Evolutionary conservation across 164 flowering plant species (phyloP).

Genomic region (Taxillus chinensis): DNA sequence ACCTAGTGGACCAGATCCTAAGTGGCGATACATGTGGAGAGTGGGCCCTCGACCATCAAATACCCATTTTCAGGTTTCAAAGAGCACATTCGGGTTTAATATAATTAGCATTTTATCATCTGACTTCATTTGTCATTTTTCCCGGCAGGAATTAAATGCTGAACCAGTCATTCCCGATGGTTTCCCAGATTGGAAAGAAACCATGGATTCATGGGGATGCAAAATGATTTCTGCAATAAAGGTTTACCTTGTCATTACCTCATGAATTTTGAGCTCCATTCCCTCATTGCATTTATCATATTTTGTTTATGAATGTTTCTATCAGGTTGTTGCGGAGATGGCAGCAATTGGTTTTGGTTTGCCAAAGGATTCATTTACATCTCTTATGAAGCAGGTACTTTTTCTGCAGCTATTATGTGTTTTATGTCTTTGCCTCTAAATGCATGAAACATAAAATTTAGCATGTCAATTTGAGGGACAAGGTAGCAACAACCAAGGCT

Average conservation of each 20-base stretch:
- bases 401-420: no score
- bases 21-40: constrained; percentile 99
- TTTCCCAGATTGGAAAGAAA: constrained; percentile 90
- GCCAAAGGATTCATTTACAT: constrained; percentile 85
- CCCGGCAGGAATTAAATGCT: constrained; percentile 71
- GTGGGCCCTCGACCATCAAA: constrained; percentile 81
- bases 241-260: constrained; percentile 26
- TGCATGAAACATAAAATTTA: no score
- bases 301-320: neutral
- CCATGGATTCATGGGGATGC: constrained; percentile 92
- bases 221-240: constrained; percentile 89
- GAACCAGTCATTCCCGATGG: constrained; percentile 97
- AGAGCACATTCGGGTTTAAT: neutral
- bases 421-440: no score
- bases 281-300: neutral
- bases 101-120: neutral
- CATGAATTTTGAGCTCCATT: neutral
- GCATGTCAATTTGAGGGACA: no score
- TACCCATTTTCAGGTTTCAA: constrained; percentile 68
- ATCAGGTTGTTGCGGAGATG: constrained; percentile 94
- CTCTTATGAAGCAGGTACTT: constrained; percentile 80
- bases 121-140: neutral
- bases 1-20: constrained; percentile 83
- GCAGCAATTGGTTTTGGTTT: constrained; percentile 93
- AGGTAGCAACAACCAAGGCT: no score